Percentiles rank a stretch among this genome's conserved stretches.
phyloP scores from a whole-genome alignment of 2,329 filamentous ascomycete genomes.

The Cyclaneusma minus region DNA sequence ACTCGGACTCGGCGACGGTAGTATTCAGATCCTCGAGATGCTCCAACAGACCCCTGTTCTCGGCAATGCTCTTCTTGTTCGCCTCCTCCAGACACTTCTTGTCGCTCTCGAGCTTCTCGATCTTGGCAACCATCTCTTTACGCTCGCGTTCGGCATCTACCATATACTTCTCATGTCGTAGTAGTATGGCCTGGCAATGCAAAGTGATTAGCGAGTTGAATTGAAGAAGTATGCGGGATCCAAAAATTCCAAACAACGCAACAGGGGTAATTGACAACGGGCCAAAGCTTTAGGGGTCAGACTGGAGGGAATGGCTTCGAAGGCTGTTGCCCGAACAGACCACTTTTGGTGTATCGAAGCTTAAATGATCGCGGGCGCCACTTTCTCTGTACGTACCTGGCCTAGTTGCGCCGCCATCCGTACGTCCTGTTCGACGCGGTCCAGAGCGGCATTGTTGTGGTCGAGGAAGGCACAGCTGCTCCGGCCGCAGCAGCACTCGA shows the following conservation, averaged over 20 bases:
- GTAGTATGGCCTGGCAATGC: slow-evolving; percentile 70
- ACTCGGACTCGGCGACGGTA: slow-evolving; percentile 65
- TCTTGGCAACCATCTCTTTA: slow-evolving; percentile 51
- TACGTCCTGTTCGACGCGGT: slow-evolving; percentile 76
- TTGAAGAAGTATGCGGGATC: slow-evolving; percentile 7
- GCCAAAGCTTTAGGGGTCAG: too few relatives aligned
- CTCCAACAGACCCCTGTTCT: slow-evolving; percentile 68
- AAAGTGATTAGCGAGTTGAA: slow-evolving; percentile 48
- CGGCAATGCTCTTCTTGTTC: slow-evolving; percentile 65
- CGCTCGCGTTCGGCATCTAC: slow-evolving; percentile 81
- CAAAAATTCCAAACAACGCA: slow-evolving; percentile 12
- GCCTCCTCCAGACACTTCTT: slow-evolving; percentile 60
- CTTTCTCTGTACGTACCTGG: slow-evolving; percentile 76
- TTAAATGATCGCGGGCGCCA: too few relatives aligned
- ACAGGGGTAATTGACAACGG: too few relatives aligned
- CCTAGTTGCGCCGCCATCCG: slow-evolving; percentile 75
- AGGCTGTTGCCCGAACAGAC: too few relatives aligned
- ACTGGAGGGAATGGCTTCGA: too few relatives aligned
- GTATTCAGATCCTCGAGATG: slow-evolving; percentile 76
- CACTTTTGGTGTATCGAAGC: too few relatives aligned
- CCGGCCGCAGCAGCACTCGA: slow-evolving; percentile 71
- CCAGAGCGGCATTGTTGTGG: slow-evolving; percentile 64
- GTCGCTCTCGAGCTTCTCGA: slow-evolving; percentile 58
- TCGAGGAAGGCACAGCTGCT: slow-evolving; percentile 64
- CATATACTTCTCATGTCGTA: slow-evolving; percentile 89